Evolutionary conservation across 179 eudicot genomes (phyloP), one percentile per base, ranked within the genome.

Genomic region (Amaranthus tricolor): DNA sequence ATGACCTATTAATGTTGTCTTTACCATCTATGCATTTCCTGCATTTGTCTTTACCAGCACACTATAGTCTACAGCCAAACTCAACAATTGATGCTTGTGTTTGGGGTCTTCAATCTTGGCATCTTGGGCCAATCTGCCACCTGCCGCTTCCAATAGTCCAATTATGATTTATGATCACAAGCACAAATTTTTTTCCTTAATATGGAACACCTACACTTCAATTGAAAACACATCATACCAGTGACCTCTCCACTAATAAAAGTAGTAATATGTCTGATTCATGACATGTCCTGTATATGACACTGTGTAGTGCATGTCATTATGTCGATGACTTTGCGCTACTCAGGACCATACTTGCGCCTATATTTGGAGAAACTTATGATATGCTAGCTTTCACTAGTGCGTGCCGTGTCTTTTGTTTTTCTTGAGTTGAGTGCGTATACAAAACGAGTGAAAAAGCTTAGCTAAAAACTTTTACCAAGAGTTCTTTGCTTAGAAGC

Each of bases 401-500:
- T 47, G 58, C 16, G 67, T 6, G 40, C 40, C 40, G 2, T 31
- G 40, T 31, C 40, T 31, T 31, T 31, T 31, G 40, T 62, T 56
- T 48, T 69, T 74, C 24, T 63, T 68, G 49, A 54, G 48, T 57
- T 71, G 65, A 52, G 45, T 11, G 5, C 15, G 31, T 47, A 20
- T n/a, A 70, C 20, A 53, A 77, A 44, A 62, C 52, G 24, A 69
- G 45, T 49, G 76, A 31, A 68, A 68, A 15, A 74, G 50, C 62
- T 64, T 24, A 49, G 44, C 57, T 56, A 51, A 64, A 63, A 49
- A 59, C 62, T 51, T 66, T 77, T 68, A 20, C 19, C 16, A 44
- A 45, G 68, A 56, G 57, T 77, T 50, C 75, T 68, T 81, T 68
- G 68, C 81, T 81, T 80, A 69, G 71, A 77, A 74, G 78, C 24